Base-by-base conservation (phyloP, 2,329 filamentous ascomycete species). In the Colletotrichum lindemuthianum region DNA sequence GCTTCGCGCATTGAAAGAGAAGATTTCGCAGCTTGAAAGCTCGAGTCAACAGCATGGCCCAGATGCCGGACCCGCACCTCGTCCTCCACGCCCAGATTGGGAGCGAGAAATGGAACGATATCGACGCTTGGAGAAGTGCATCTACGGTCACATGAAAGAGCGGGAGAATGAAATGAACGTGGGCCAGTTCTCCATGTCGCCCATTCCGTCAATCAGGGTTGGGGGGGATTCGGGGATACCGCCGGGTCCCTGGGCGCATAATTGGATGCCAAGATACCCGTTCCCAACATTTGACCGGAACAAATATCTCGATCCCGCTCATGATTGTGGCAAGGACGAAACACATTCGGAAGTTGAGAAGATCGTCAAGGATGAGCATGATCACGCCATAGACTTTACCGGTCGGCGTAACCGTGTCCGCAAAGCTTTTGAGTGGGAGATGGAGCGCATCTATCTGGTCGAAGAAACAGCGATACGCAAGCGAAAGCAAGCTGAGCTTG, bases 401-500 rank as follows among this genome's bases (percentile, higher is more conserved):
- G 33, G 6, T 0, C 48, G 48, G 0, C 34, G 48, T 1, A 16
- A 11, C 32, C 32, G 7, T 9, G 6, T 51, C 1, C 48, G 48
- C 13, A 51, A 51, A 34, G 5, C 5, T 2, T 51, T 16, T 16
- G 48, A 51, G 33, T 51, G 48, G 48, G 48, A 39, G 4, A 0
- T 51, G 48, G 48, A 51, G 8, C n/a, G 48, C 0, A 13, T 51
- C 1, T 51, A 36, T 9, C 34, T 51, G 1, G 32, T 32, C 8
- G 47, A 49, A 11, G 47, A 49, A 49, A 49, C 32, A 11, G 24
- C 32, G 6, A 32, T 10, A 3, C 15, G 47, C 32, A 49, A 4
- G 1, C 45, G 45, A 48, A 0, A 8, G 15, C 3, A 8, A 10
- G 1, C 13, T 0, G 2, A 33, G 5, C 1, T 9, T 13, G 16